Evolutionary conservation across 2,329 filamentous ascomycete genomes (phyloP).

Genomic region (Metarhizium anisopliae): DNA sequence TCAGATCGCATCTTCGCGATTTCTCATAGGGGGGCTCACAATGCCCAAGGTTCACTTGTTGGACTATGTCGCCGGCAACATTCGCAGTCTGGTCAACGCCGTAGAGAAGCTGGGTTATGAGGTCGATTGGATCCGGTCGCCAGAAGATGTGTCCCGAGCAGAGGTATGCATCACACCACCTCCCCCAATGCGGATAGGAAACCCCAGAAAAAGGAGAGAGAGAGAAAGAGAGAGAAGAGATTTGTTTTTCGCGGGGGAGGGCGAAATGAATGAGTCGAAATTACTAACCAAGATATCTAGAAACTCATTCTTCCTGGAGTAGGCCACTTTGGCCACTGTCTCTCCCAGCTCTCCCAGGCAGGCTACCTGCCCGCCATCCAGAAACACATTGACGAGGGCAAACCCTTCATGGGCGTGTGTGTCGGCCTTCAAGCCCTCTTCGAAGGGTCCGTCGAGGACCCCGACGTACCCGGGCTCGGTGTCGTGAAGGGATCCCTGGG

Average conservation of each 20-base stretch:
- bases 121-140: constrained; percentile 83
- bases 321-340: constrained; percentile 94
- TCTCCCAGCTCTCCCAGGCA: constrained; percentile 71
- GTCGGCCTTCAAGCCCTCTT: constrained; percentile 91
- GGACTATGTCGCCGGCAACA: constrained; percentile 92
- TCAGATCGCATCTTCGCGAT: not conserved
- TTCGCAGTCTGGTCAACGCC: constrained; percentile 91
- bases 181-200: too few species aligned
- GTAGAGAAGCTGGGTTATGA: constrained; percentile 92
- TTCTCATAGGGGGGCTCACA: constrained; percentile 15
- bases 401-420: constrained; percentile 97
- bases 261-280: too few species aligned
- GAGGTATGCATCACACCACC: constrained; percentile 45
- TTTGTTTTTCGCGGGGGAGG: too few species aligned
- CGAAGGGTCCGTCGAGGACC: constrained; percentile 72
- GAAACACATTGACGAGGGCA: constrained; percentile 78
- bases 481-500: constrained; percentile 62
- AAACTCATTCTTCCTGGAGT: constrained; percentile 94
- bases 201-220: too few species aligned
- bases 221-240: too few species aligned
- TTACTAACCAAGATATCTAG: constrained; percentile 30
- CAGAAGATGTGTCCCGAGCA: constrained; percentile 74
- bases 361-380: constrained; percentile 78
- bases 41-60: constrained; percentile 73
- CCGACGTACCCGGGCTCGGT: constrained; percentile 62